Base-by-base conservation (phyloP, 441 rosid species). In the Aquilaria agallochum region DNA sequence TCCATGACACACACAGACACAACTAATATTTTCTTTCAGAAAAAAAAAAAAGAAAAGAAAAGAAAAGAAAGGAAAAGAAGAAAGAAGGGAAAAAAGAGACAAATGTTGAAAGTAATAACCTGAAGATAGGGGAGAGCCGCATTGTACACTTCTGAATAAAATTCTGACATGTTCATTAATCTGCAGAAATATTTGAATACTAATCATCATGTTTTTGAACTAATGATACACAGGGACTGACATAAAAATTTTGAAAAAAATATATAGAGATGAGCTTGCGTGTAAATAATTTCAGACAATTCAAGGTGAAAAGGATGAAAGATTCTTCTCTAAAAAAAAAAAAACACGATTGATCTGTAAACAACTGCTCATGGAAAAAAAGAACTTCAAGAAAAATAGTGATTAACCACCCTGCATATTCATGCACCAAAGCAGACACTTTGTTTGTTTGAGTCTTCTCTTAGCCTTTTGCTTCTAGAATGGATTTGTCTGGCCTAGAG, bases 41-140 rank as follows among this genome's bases (percentile, higher is more conserved):
- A 13, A 11, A 11, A 33, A 3, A 36, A 11, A 51, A 48, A 9
- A 49, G 15, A 5, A n/a, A 34, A 31, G 12, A 44, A 45, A 5
- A 5, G 48, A 60, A n/a, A 20, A 45, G 14, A 49, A 50, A 55
- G 2, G 6, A 40, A 62, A n/a, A 32, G 32, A n/a, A 27, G 33
- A 40, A 2, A 31, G 31, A 40, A 20, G n/a, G 31, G 27, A 48
- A n/a, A 44, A 64, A 9, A 54, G 31, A 40, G 56, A 69, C 32
- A 46, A 42, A 56, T 11, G 30, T 14, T 33, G 42, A 44, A 13
- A 60, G 62, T 57, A 69, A 79, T 73, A 62, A 88, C 96, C 95
- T 91, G 96, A 64, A 88, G 83, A 66, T 72, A 78, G 55, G 92
- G 92, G 47, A 76, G 68, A 68, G 82, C 69, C 15, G 47, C 67